Base-by-base conservation (phyloP, 2,329 filamentous ascomycete genomes). In the Lecanoromycetidae sp. region DNA sequence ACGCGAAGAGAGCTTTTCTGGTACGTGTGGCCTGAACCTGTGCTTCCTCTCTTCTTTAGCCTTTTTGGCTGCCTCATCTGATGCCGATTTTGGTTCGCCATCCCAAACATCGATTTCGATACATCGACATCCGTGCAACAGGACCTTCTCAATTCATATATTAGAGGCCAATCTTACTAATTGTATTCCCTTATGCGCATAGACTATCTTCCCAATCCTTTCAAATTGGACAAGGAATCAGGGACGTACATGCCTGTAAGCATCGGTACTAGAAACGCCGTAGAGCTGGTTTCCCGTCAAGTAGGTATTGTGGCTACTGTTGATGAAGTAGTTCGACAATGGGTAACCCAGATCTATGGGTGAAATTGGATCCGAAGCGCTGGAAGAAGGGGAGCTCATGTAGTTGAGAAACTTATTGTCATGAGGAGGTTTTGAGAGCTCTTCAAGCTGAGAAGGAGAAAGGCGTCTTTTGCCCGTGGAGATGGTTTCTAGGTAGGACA, bases 41-140 rank as follows among this genome's bases (percentile, higher is more conserved):
- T 49, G 38, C 29, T 43, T 50, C 40, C 50, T 51, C 10, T 54
- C 35, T 23, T 59, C 49, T 15, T 23, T n/a, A 19, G 26, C n/a
- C 13, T 5, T 7, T n/a, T 27, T 49, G 27, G 53, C 46, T 4
- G 48, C 38, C 22, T 58, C 49, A 8, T 36, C 26, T 4, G 38
- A 19, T 19, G 48, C 41, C 12, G 29, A 35, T 7, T 30, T 25
- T 7, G 66, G 65, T 35, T 75, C 71, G 10, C 87, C 85, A 62
- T 95, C 85, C 84, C 88, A 94, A 3, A 95, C 87, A 59, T 95
- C 90, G 46, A 95, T 91, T 62, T 95, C 88, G 38, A 95, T 87
- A 59, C 87, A 95, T 52, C 88, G 79, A 59, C 88, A 94, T 39
- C 85, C 84, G 43, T 79, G 75, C 29, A 76, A 70, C 10, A 95